These are phyloP conservation scores for Funneliformis geosporum DNA, from an alignment of 192 early-diverging fungal genomes.

Conservation along the genomic window DNA sequence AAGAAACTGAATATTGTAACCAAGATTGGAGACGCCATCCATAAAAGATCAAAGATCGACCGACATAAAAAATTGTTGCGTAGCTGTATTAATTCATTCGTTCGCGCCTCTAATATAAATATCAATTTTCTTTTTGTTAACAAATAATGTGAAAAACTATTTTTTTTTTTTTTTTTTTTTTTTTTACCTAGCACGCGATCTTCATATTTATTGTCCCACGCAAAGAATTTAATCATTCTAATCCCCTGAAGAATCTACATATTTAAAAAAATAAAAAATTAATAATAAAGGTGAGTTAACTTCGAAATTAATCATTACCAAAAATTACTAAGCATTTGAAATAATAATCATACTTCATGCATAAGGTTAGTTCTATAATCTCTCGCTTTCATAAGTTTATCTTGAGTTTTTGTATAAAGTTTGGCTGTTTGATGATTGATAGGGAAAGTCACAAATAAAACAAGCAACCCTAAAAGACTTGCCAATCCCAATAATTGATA, in stretches of 20 bases:
- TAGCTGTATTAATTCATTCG: constrained; percentile 40
- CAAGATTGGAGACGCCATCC: constrained; percentile 61
- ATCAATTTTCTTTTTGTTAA: no score
- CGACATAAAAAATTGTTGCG: constrained; percentile 33
- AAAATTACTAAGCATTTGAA: no score
- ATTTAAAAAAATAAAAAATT: constrained; percentile 29
- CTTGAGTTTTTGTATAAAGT: constrained; percentile 50
- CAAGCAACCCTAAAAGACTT: constrained; percentile 35
- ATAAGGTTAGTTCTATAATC: constrained; percentile 65
- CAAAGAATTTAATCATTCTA: constrained; percentile 92
- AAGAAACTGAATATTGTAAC: constrained; percentile 61
- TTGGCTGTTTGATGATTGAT: constrained; percentile 28
- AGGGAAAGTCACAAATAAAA: constrained; percentile 47
- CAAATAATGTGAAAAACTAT: no score
- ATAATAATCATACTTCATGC: constrained; percentile 59
- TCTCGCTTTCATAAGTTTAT: constrained; percentile 61
- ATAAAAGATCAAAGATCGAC: constrained; percentile 46
- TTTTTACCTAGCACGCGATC: constrained; percentile 61
- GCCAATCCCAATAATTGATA: constrained; percentile 74
- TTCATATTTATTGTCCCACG: constrained; percentile 67
- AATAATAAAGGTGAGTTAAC: no score
- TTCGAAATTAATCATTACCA: no score
- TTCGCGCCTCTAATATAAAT: constrained; percentile 36
- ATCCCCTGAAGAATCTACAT: constrained; percentile 70
- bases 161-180: no score